A percentile compares a stretch with the other conserved stretches of the same genome.
These are phyloP conservation scores for Meyerozyma sp. DNA, from an alignment of 1,139 yeast genomes.

Conservation along the genomic window DNA sequence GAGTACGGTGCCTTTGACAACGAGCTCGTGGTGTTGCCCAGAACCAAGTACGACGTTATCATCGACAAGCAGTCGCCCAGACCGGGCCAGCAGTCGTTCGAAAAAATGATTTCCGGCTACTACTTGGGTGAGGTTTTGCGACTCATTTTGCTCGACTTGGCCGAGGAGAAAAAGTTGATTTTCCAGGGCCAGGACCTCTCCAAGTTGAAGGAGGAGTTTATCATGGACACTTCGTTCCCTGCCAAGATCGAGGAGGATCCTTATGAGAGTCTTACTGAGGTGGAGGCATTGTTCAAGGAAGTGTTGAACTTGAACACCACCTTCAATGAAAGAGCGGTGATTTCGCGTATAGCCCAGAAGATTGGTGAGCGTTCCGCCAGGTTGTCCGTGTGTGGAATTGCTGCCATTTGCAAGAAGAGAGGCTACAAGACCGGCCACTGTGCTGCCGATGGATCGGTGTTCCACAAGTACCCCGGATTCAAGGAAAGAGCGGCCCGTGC, in stretches of 20 bases:
- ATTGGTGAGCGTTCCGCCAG: conserved; percentile 93
- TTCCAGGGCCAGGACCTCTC: conserved; percentile 66
- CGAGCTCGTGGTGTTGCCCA: conserved; percentile 77
- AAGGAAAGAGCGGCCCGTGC: conserved; percentile 86
- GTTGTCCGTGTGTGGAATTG: conserved; percentile 90
- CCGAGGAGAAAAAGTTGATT: conserved; percentile 53
- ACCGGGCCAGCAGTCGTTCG: conserved; percentile 94
- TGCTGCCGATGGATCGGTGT: conserved; percentile 97
- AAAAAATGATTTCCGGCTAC: conserved; percentile 96
- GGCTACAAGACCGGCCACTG: conserved; percentile 73
- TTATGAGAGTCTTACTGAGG: conserved; percentile 76
- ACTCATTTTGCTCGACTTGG: conserved; percentile 69
- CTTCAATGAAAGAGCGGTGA: conserved; percentile 71
- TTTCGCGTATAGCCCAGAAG: conserved; percentile 79
- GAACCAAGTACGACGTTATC: conserved; percentile 79
- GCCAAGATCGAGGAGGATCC: conserved; percentile 87
- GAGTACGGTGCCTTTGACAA: conserved; percentile 98
- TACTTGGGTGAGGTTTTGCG: conserved; percentile 92
- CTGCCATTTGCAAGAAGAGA: conserved; percentile 90
- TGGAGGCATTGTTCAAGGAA: conserved; percentile 57
- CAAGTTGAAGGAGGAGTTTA: conserved; percentile 52
- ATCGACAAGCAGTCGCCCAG: conserved; percentile 88
- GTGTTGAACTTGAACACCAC: conserved; percentile 63
- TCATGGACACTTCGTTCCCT: conserved; percentile 87
- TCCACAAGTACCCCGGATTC: conserved; percentile 89